Evolutionary conservation across 2,329 filamentous ascomycete genomes (phyloP), one percentile per base, ranked within the genome.

Genomic region (Escovopsis sp.): DNA sequence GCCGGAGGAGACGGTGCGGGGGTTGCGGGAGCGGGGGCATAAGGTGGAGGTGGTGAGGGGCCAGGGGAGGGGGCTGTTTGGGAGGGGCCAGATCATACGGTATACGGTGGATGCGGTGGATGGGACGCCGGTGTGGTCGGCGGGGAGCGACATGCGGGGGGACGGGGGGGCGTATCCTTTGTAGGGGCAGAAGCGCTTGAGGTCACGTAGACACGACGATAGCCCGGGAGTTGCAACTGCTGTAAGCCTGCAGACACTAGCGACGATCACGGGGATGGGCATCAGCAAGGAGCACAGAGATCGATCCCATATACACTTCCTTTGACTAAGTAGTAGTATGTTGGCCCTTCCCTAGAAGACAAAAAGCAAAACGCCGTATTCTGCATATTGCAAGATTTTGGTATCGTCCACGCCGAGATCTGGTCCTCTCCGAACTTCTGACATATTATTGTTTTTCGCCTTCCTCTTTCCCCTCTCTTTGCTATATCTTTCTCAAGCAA

Each of bases 41-140:
- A 60, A 73, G 23, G 74, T 92, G 0, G 52, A 72, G 46, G 66
- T 88, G 16, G 60, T 92, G 2, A 66, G 47, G n/a, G 84, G 75
- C 0, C 68, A 69, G 55, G 58, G 59, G 26, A 70, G 87, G 40
- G 66, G 67, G 1, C 61, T 80, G 59, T 94, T 94, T 61, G 87
- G 87, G 0, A 65, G 85, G 4, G 88, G 88, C 0, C 87, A 96
- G 64, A 69, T 94, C 33, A 90, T 94, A 41, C 64, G 84, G 39
- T 75, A 75, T 52, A 77, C 81, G 52, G 62, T 79, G 18, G 86
- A 94, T 44, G 55, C 62, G 0, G 53, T 71, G 4, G 83, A 90
- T 30, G 73, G 74, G 4, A 65, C 69, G 21, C 65, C 72, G 6
- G 68, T 96, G 2, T 96, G 83, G 72, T 92, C 82, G 37, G 88